Evolutionary conservation across 2,329 filamentous ascomycete species (phyloP).

Genomic region (Sphaerulina musiva): DNA sequence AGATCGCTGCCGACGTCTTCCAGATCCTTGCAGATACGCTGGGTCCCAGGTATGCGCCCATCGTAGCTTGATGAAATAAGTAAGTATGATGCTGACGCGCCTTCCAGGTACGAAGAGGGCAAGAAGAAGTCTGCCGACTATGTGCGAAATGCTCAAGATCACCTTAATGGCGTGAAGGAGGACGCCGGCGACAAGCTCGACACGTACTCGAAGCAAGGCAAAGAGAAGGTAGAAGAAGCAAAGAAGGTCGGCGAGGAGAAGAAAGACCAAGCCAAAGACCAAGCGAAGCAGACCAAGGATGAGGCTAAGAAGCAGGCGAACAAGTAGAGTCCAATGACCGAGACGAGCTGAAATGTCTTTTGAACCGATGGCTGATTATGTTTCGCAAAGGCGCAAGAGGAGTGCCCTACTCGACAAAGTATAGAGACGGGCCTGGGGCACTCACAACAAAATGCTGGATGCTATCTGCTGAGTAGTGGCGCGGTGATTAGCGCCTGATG

Average conservation of each 20-base stretch:
- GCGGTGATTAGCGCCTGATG: no score
- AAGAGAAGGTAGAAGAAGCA: constrained; percentile 28
- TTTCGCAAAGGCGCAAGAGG: background rate
- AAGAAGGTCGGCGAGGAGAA: constrained; percentile 26
- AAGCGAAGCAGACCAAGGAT: constrained; percentile 26
- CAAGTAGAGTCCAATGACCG: constrained; percentile 13
- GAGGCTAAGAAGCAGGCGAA: constrained; percentile 26
- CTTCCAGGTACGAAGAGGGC: constrained; percentile 31
- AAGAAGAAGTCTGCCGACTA: constrained; percentile 33
- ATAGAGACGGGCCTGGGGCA: background rate
- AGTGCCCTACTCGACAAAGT: background rate
- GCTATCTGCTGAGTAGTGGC: no score
- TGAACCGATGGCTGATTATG: constrained; percentile 2
- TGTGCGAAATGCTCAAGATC: constrained; percentile 24
- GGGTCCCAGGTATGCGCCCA: constrained; percentile 4
- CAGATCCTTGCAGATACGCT: constrained; percentile 13
- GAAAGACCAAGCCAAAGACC: constrained; percentile 25
- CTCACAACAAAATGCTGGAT: no score
- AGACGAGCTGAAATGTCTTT: constrained; percentile 3
- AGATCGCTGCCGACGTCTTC: constrained; percentile 30
- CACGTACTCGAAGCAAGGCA: constrained; percentile 27
- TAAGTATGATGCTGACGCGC: background rate
- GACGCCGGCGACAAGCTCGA: constrained; percentile 26
- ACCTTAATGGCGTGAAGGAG: constrained; percentile 26
- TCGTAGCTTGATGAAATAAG: background rate